Base-by-base conservation (phyloP, 495 filamentous ascomycete genomes). In the Parmelia sp. region DNA sequence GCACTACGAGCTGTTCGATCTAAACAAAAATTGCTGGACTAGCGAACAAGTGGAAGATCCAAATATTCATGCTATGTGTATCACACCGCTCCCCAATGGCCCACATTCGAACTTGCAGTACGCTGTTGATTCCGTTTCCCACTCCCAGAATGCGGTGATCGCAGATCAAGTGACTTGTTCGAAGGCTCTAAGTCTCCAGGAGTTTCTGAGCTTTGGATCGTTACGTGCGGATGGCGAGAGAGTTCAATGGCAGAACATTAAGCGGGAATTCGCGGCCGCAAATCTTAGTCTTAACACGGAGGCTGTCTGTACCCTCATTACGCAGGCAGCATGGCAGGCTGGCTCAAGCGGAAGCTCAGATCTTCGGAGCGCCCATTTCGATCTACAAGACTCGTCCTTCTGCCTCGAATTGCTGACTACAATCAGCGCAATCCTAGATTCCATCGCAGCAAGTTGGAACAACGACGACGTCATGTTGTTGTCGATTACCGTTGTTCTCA, bases 171-270 rank as follows among this genome's bases (percentile, higher is more conserved):
- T 35, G 2, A 33, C n/a, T 37, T 67, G 60, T 53, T 31, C 37
- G 14, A 7, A 23, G 27, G 49, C 29, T 14, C 21, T 67, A 31
- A 67, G 25, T 21, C 39, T 63, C 11, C 61, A 57, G 19, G 65
- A 67, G 19, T 67, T 58, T 19, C 15, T 59, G 0, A 58, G 39
- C 15, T 67, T 58, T 55, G 60, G 61, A 0, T 63, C 60, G 10
- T 27, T 67, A 6, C 53, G 65, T 23, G 60, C 61, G 6, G 63
- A 65, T 14, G 65, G 65, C 7, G 56, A 63, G n/a, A 4, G 10
- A 17, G 39, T 31, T 47, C 65, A 67, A 31, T 67, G 65, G 65
- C 14, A 33, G 1, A 67, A 67, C 8, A 63, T 67, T 27, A 25
- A 51, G 10, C 65, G 65, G 21, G 65, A 67, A 25, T 10, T 67